Conservation (phyloP, 345 rosid genomes). For the Mercurialis annua region DNA sequence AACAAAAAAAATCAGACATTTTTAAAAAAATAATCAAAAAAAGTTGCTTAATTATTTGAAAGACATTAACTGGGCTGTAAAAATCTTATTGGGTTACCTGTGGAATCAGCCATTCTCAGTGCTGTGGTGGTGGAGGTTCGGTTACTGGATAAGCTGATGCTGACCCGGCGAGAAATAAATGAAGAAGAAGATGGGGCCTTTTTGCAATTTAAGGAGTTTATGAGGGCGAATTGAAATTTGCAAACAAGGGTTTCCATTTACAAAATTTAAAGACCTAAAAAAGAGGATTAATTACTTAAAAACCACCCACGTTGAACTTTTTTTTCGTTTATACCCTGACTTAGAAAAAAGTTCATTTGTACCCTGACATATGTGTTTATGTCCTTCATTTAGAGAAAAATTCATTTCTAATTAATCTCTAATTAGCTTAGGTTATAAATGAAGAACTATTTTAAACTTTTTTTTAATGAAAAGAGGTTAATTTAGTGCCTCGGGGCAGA, state of each 20-base stretch:
- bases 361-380: too few species aligned
- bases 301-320: too few species aligned
- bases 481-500: too few species aligned
- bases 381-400: too few species aligned
- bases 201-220: neutral
- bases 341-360: too few species aligned
- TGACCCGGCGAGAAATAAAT: neutral
- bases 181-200: neutral
- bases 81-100: conserved; percentile 7
- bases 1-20: neutral
- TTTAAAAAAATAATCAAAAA: neutral
- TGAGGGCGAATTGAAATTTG: neutral
- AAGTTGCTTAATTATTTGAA: neutral
- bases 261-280: too few species aligned
- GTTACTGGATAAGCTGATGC: neutral
- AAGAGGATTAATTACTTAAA: too few species aligned
- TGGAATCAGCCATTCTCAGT: conserved; percentile 16
- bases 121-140: neutral
- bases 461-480: too few species aligned
- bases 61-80: neutral
- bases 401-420: too few species aligned
- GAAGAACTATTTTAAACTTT: too few species aligned
- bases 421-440: too few species aligned
- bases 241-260: conserved; percentile 13
- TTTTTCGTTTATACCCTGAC: too few species aligned